Evolutionary conservation across 441 rosid species (phyloP).

Genomic region (Hura crepitans): DNA sequence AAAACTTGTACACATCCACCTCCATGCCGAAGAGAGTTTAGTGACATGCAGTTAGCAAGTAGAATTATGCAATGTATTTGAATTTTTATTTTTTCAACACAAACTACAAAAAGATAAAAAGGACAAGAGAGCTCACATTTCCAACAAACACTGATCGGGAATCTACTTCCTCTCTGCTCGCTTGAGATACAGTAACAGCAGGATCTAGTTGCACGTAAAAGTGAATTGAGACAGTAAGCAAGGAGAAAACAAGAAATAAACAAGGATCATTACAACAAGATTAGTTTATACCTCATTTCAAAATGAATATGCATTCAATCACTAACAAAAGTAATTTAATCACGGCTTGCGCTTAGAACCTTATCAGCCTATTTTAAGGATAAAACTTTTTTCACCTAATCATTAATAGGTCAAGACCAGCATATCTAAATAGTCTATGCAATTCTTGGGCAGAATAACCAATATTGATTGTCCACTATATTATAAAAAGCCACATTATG

Average conservation of each 20-base stretch:
- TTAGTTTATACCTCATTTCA: background rate
- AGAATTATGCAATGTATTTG: background rate
- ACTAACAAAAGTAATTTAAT: background rate
- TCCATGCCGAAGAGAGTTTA: background rate
- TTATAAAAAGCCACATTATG: background rate
- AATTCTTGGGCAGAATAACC: background rate
- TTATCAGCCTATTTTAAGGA: background rate
- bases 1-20: background rate
- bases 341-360: background rate
- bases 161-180: constrained; percentile 56
- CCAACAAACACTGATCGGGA: constrained; percentile 61
- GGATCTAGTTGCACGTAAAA: constrained; percentile 40
- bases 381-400: background rate
- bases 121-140: constrained; percentile 43
- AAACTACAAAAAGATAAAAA: background rate
- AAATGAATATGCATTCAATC: background rate
- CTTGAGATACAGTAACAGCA: constrained; percentile 40
- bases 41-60: background rate
- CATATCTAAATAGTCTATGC: background rate
- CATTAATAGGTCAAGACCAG: no score
- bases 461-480: background rate
- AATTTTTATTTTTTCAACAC: background rate
- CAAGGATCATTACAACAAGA: background rate
- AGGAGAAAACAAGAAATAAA: background rate
- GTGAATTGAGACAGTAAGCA: constrained; percentile 10